Conservation (phyloP, 768 basidiomycete species). For the Butyriboletus loyo region DNA sequence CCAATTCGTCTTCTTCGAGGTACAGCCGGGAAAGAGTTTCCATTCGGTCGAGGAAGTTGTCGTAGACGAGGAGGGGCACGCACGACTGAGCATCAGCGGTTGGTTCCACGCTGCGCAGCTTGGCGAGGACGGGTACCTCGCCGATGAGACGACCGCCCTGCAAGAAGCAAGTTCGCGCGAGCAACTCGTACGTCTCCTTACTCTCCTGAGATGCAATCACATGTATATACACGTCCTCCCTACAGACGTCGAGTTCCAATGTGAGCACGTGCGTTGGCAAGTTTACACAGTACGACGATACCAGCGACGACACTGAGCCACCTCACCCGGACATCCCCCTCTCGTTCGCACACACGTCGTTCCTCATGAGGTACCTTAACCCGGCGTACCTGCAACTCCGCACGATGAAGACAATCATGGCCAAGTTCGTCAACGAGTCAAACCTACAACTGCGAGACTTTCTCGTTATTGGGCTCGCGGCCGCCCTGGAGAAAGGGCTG, state of each 20-base stretch:
- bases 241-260: conserved; percentile 60
- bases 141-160: conserved; percentile 42
- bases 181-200: conserved; percentile 72
- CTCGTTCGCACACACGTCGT: conserved; percentile 56
- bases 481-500: conserved; percentile 61
- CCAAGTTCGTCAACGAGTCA: conserved; percentile 82
- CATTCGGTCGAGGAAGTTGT: conserved; percentile 97
- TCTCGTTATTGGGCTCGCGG: conserved; percentile 66
- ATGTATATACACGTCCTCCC: conserved; percentile 7
- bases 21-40: conserved; percentile 94
- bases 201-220: conserved; percentile 1
- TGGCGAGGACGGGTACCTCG: conserved; percentile 83
- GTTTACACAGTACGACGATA: conserved; percentile 53
- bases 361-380: conserved; percentile 84
- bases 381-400: conserved; percentile 84
- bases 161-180: conserved; percentile 85
- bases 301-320: conserved; percentile 35
- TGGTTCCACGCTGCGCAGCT: conserved; percentile 96
- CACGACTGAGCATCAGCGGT: conserved; percentile 86
- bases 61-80: conserved; percentile 66
- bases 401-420: conserved; percentile 75
- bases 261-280: conserved; percentile 19
- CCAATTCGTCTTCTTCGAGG: conserved; percentile 84
- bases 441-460: conserved; percentile 88
- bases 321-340: conserved; percentile 52